Base-by-base conservation (phyloP, 192 early-diverging fungal species). In the Coemansia sp. region DNA sequence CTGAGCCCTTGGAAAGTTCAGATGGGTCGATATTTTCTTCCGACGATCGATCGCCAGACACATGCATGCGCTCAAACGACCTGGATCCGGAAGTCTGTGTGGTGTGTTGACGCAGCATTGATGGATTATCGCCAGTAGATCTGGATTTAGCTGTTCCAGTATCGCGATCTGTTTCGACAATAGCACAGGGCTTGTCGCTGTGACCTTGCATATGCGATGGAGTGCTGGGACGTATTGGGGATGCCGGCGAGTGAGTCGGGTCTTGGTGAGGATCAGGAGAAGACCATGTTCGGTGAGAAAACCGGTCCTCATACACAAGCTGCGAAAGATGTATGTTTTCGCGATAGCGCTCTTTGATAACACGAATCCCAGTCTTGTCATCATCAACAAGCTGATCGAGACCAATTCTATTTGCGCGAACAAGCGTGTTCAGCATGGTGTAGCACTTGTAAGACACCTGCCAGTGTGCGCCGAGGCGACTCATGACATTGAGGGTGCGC, bases 371-470 rank as follows among this genome's bases (percentile, higher is more conserved):
- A 0, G 64, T 31, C 28, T 70, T 62, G 17, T 53, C 54, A 23
- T 73, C 70, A 6, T 70, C 76, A 23, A 60, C 38, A 6, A 70
- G 65, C 28, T 65, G 62, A 20, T 79, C 76, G 23, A 79, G 60
- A 3, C 57, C 76, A 23, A 79, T 79, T 11, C 64, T 50, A 61
- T 79, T 79, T 34, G 76, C 59, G 3, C 76, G 66, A 41, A 79
- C 70, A 9, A 79, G 70, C 20, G 70, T 65, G 40, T 62, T 79
- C 17, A 79, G 67, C 76, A 79, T 79, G 13, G 67, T 79, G 62
- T 79, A 72, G 67, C 76, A 79, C 59, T 79, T 79, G 56, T 72
- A 79, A 6, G 76, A 79, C 15, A 79, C 76, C 36, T 73, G 70
- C 76, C 76, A 79, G 41, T 79, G 76, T 10, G 76, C 76, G 13